phyloP scores from a whole-genome alignment of 345 rosid species.

The Eucalyptus urophylla region DNA sequence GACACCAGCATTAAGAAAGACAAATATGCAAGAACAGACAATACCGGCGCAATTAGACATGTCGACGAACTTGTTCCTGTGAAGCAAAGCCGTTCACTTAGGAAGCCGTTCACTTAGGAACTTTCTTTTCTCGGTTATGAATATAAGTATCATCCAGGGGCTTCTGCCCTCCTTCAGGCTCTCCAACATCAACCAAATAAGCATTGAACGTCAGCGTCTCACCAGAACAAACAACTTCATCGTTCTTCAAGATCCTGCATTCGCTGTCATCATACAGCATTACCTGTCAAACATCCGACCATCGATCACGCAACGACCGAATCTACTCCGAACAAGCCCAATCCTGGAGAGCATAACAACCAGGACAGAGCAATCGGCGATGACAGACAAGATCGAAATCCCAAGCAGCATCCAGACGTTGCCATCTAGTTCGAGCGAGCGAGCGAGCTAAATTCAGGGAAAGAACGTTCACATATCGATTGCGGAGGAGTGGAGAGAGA shows the following conservation, averaged over 20 bases:
- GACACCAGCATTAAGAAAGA: not conserved
- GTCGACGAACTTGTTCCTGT: conserved; percentile 20
- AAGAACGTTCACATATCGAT: not conserved
- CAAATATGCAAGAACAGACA: not conserved
- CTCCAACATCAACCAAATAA: conserved; percentile 63
- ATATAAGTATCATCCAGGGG: not conserved
- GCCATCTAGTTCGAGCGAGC: not conserved
- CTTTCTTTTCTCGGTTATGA: not conserved
- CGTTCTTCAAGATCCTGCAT: conserved; percentile 48
- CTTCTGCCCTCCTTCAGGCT: conserved; percentile 24
- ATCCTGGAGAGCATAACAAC: not conserved
- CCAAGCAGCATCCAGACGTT: not conserved
- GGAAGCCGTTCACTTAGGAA: not conserved
- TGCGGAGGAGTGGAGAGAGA: conserved; percentile 26
- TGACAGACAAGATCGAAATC: not conserved
- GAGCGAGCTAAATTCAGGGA: not conserved
- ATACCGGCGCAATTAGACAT: conserved; percentile 28
- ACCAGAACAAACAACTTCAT: conserved; percentile 36
- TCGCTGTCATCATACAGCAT: conserved; percentile 56
- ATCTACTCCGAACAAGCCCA: not conserved
- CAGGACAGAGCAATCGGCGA: not conserved
- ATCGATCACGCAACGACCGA: not conserved
- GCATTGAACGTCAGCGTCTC: conserved; percentile 50
- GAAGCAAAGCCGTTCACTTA: not conserved
- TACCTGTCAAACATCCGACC: conserved; percentile 15